phyloP scores from a whole-genome alignment of 1,139 yeast species.

The Ogataea hybrid region DNA sequence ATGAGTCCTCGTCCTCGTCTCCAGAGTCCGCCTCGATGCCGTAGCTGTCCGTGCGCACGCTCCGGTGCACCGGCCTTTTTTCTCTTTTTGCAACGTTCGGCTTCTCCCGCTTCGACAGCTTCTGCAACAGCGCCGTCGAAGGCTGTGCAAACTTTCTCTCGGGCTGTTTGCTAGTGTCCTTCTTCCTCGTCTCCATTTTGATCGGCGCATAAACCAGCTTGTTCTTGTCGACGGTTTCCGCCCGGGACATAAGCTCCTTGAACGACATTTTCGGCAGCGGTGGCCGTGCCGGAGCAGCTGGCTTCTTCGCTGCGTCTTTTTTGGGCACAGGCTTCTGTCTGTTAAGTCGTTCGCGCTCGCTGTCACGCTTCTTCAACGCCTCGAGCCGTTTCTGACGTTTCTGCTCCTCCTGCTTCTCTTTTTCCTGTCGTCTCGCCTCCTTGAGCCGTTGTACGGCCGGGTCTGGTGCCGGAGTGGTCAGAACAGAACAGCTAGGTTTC shows the following conservation, averaged over 20 bases:
- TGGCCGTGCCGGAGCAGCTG: background rate
- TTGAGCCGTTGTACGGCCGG: conserved; percentile 62
- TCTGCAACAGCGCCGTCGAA: conserved; percentile 32
- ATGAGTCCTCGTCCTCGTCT: conserved; percentile 12
- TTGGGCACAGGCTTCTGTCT: background rate
- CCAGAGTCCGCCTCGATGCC: conserved; percentile 26
- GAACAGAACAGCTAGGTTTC: background rate
- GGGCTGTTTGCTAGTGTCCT: background rate
- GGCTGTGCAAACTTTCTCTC: conserved; percentile 34
- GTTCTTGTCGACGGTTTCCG: conserved; percentile 47
- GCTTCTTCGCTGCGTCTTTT: background rate
- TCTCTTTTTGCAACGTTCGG: background rate
- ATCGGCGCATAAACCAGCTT: conserved; percentile 29
- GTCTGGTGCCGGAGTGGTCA: conserved; percentile 30
- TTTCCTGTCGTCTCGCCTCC: conserved; percentile 60
- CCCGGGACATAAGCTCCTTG: conserved; percentile 68
- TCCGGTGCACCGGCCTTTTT: background rate
- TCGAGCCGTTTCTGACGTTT: conserved; percentile 11
- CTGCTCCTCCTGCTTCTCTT: conserved; percentile 35
- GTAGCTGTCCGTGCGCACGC: conserved; percentile 18
- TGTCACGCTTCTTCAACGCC: conserved; percentile 7
- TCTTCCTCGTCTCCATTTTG: conserved; percentile 6
- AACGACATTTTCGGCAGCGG: conserved; percentile 52
- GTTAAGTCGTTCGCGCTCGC: conserved; percentile 1
- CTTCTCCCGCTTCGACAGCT: conserved; percentile 21